A percentile compares a stretch with the other conserved stretches of the same genome.
Conservation (phyloP, 148 eudicot species). For the Pharnaceum exiguum region DNA sequence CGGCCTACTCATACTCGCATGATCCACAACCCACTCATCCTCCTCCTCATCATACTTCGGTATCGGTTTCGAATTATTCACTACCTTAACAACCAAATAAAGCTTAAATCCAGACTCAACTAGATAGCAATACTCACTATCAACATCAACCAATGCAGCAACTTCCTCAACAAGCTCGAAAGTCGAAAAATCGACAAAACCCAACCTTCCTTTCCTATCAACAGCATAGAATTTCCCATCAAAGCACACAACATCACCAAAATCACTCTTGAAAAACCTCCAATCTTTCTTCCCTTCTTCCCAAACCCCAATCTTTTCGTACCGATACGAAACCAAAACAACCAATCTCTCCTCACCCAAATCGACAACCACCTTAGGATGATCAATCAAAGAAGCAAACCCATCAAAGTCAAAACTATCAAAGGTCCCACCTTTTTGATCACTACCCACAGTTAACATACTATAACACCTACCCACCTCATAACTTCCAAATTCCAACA, state of each 20-base stretch:
- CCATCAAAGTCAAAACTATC: conserved; percentile 17
- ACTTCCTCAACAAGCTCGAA: conserved; percentile 9
- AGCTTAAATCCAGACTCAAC: conserved; percentile 10
- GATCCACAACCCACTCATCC: conserved; percentile 21
- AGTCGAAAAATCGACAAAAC: not conserved
- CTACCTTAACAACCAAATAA: conserved; percentile 18
- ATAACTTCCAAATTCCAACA: conserved; percentile 10
- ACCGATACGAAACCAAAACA: conserved; percentile 14
- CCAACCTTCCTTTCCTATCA: conserved; percentile 9
- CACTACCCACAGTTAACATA: not conserved
- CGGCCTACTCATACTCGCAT: conserved; percentile 8
- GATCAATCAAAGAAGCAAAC: not conserved
- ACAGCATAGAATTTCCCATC: conserved; percentile 18
- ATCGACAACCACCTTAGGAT: conserved; percentile 10
- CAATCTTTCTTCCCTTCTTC: conserved; percentile 14
- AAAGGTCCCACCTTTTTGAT: not conserved
- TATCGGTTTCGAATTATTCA: conserved; percentile 2
- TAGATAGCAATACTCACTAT: conserved; percentile 1
- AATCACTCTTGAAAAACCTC: conserved; percentile 7
- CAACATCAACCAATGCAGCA: not conserved
- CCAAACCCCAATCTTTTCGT: conserved; percentile 10
- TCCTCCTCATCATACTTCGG: conserved; percentile 18
- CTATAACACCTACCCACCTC: conserved; percentile 25
- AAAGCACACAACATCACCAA: conserved; percentile 18
- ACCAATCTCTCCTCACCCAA: not conserved